Conservation (phyloP, 306 rosid species). For the Urtica urens region DNA sequence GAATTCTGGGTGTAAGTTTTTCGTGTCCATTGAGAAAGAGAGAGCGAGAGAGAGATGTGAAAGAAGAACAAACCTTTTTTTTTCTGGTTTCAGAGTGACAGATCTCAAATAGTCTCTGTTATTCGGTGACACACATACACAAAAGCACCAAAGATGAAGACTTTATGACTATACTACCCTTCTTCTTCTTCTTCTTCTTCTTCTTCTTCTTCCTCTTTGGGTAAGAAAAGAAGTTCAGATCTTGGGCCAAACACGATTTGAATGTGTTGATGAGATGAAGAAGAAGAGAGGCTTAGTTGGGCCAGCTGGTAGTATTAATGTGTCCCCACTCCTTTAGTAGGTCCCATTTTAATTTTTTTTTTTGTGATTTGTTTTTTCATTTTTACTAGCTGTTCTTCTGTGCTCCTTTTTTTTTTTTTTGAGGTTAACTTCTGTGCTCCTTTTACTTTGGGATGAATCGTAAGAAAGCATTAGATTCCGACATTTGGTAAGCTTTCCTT, state of each 20-base stretch:
- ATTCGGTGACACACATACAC: too few relatives aligned
- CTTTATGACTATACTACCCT: conserved; percentile 13
- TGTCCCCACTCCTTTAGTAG: conserved; percentile 32
- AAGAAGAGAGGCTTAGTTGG: neutral
- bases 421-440: too few relatives aligned
- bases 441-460: too few relatives aligned
- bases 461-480: too few relatives aligned
- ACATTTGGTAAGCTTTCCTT: too few relatives aligned
- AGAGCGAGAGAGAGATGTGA: neutral
- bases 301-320: conserved; percentile 44
- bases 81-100: conserved; percentile 28
- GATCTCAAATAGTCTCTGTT: conserved; percentile 42
- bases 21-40: conserved; percentile 13
- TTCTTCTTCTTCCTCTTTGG: neutral
- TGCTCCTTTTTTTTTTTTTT: too few relatives aligned
- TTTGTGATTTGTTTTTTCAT: too few relatives aligned
- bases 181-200: neutral
- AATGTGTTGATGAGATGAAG: conserved; percentile 18
- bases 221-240: conserved; percentile 32
- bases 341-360: neutral
- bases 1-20: too few relatives aligned
- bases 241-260: conserved; percentile 34
- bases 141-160: too few relatives aligned
- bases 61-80: conserved; percentile 29
- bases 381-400: too few relatives aligned